These are phyloP conservation scores for Rhodotorula toruloides DNA, from an alignment of 768 basidiomycete species.

Conservation along the genomic window DNA sequence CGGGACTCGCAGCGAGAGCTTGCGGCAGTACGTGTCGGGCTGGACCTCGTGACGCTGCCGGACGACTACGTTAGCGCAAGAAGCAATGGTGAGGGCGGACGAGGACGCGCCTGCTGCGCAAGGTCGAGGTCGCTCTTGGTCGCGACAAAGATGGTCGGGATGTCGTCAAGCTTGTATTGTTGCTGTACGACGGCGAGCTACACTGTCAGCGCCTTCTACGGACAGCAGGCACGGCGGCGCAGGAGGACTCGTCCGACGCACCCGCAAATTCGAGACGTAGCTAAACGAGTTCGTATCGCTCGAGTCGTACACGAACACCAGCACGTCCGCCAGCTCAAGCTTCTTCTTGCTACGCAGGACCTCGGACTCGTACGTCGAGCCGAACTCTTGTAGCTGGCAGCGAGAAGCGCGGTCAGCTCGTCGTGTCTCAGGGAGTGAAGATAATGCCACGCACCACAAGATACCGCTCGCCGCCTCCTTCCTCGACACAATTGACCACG, in stretches of 20 bases:
- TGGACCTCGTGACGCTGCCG: conserved; percentile 90
- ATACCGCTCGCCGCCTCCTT: conserved; percentile 90
- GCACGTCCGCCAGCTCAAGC: conserved; percentile 85
- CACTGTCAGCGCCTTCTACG: too few species aligned
- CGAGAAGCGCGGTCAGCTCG: too few species aligned
- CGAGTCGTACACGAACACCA: conserved; percentile 93
- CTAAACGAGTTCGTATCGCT: conserved; percentile 98
- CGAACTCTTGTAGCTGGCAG: conserved; percentile 86
- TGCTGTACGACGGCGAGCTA: conserved; percentile 56
- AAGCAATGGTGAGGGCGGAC: not conserved
- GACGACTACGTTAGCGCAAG: not conserved
- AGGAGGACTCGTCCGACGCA: conserved; percentile 47
- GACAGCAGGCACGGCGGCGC: too few species aligned
- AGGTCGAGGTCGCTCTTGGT: conserved; percentile 97
- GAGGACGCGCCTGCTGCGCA: conserved; percentile 69
- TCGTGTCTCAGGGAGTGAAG: not conserved
- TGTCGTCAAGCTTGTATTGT: conserved; percentile 92
- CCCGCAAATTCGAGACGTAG: conserved; percentile 92
- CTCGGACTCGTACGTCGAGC: conserved; percentile 89
- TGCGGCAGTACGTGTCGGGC: conserved; percentile 90
- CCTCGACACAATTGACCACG: conserved; percentile 92
- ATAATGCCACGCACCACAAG: conserved; percentile 67
- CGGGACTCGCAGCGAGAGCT: conserved; percentile 82
- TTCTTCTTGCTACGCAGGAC: conserved; percentile 82
- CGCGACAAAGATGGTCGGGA: conserved; percentile 95